Conservation (phyloP, 768 basidiomycete genomes). For the Pisolithus tinctorius region DNA sequence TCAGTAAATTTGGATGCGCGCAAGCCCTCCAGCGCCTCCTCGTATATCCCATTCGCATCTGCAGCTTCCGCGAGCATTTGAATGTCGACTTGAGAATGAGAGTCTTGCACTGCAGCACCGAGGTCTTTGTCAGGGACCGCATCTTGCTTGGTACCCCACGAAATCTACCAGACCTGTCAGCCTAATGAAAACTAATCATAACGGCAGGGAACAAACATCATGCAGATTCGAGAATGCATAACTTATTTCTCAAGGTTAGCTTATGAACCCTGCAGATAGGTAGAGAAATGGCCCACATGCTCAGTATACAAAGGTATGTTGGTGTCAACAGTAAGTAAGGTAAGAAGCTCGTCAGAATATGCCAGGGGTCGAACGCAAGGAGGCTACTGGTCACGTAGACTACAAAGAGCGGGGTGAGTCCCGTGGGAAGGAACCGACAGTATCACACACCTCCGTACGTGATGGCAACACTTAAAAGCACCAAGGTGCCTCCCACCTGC, state of each 20-base stretch:
- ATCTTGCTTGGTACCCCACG: slow-evolving; percentile 97
- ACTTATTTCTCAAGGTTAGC: slow-evolving; percentile 33
- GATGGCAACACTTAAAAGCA: slow-evolving; percentile 80
- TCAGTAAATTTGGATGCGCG: slow-evolving; percentile 43
- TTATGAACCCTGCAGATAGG: slow-evolving; percentile 4
- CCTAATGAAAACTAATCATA: slow-evolving; percentile 4
- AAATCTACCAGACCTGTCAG: slow-evolving; percentile 44
- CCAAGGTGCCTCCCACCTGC: slow-evolving; percentile 59
- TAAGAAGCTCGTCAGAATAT: slow-evolving; percentile 85
- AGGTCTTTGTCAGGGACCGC: slow-evolving; percentile 67
- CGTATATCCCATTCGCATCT: slow-evolving; percentile 78
- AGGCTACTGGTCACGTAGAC: slow-evolving; percentile 74
- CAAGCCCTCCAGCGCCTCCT: slow-evolving; percentile 75
- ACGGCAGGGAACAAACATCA: slow-evolving; percentile 42
- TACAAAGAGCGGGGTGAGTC: slow-evolving; percentile 18
- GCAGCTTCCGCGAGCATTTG: slow-evolving; percentile 78
- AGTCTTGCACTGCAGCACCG: slow-evolving; percentile 77
- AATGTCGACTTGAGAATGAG: slow-evolving; percentile 77
- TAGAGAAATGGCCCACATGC: slow-evolving; percentile 47
- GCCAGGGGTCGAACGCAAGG: slow-evolving; percentile 92
- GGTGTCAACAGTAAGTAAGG: slow-evolving; percentile 87
- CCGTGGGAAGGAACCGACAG: background rate
- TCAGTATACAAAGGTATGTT: slow-evolving; percentile 69
- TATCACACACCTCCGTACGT: slow-evolving; percentile 67
- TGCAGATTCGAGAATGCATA: slow-evolving; percentile 85